Evolutionary conservation across 345 rosid genomes (phyloP), one percentile per base, ranked within the genome.

Genomic region (Gossypium turneri): DNA sequence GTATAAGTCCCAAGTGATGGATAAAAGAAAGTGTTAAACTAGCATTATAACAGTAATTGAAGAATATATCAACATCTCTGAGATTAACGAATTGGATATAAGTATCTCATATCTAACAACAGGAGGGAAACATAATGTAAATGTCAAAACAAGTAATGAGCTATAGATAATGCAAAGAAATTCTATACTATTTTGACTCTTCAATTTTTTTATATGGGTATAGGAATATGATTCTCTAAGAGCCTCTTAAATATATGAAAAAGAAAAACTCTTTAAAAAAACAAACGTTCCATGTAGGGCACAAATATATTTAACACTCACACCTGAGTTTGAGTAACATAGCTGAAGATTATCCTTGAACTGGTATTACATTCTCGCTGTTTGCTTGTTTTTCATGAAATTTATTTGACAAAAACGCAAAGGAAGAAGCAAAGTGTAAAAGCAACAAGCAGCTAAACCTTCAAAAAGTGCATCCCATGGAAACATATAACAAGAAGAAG

Each of bases 41-140:
- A 63, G 55, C 56, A 73, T 22, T 51, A 73, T 52, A 67, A 71
- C 68, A 65, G 12, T 5, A 1, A 22, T 62, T 7, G 62, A 55
- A 34, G 55, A 38, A 55, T 22, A 24, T 19, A 27, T 41, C 34
- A 52, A 24, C 38, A 17, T 38, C 75, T 1, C 25, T 10, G 51
- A n/a, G 67, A 61, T 15, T 15, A 29, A 43, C n/a, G 9, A 63
- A 34, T 17, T 38, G 12, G 20, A 44, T 29, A 43, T 15, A 41
- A n/a, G 50, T 17, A n/a, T 65, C 69, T 41, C 69, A 43, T 34
- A 34, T 43, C 34, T 7, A 45, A 67, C n/a, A 10, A n/a, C 47
- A 17, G 3, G 20, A 62, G n/a, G 22, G 20, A 38, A 63, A 63
- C 47, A 64, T 5, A 4, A 29, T 29, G 4, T 29, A 65, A 19